Conservation (phyloP, 495 filamentous ascomycete genomes). For the Xylaria nigripes region DNA sequence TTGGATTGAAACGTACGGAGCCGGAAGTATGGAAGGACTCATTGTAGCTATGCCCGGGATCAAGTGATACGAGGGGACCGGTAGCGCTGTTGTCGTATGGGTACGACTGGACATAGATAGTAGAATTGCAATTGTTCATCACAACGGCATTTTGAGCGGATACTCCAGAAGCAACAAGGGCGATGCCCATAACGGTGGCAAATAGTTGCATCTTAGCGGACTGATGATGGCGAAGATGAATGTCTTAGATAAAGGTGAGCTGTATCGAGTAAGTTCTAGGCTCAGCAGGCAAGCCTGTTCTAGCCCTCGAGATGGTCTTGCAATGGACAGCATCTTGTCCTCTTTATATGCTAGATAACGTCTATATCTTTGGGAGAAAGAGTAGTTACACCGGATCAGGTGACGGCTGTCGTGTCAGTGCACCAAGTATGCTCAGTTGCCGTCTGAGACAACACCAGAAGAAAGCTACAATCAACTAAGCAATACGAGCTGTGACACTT, state of each 20-base stretch:
- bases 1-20: conserved; percentile 17
- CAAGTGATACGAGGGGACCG: conserved; percentile 15
- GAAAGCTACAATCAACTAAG: not conserved
- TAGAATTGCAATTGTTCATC: conserved; percentile 17
- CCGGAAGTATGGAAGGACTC: conserved; percentile 22
- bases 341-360: not conserved
- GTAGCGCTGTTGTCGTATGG: conserved; percentile 22
- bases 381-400: not conserved
- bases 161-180: conserved; percentile 16
- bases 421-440: not conserved
- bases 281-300: not conserved
- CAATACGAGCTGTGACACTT: not conserved
- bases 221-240: not conserved
- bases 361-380: not conserved
- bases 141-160: conserved; percentile 23
- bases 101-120: conserved; percentile 23
- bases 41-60: conserved; percentile 11
- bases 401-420: not conserved
- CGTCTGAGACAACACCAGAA: not conserved
- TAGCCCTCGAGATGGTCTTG: not conserved
- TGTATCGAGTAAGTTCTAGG: not conserved
- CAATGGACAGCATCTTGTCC: not conserved
- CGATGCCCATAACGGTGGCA: conserved; percentile 16
- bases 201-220: conserved; percentile 22
- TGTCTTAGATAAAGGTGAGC: not conserved